These are phyloP conservation scores for Colletotrichum shisoi DNA, from an alignment of 2,329 filamentous ascomycete genomes.

Conservation along the genomic window DNA sequence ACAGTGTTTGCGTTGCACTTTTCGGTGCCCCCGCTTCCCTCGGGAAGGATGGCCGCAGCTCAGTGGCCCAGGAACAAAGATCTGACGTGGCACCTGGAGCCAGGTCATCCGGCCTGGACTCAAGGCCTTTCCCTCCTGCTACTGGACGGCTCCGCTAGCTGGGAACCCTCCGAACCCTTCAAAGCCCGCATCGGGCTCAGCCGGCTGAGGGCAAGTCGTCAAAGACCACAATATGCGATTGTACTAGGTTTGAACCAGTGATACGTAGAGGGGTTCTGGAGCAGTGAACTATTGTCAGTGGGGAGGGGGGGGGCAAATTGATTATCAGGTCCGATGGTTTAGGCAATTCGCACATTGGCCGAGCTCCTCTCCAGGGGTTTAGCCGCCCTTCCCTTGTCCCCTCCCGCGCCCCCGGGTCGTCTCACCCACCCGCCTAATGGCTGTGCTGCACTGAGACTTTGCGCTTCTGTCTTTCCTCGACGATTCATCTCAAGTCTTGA, in stretches of 20 bases:
- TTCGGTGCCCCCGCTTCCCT: not conserved
- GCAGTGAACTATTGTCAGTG: too few species aligned
- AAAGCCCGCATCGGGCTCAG: slow-evolving; percentile 11
- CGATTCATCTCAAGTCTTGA: not conserved
- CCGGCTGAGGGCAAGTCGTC: not conserved
- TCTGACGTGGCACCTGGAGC: slow-evolving; percentile 25
- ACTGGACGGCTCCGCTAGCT: not conserved
- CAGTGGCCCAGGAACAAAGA: slow-evolving; percentile 1
- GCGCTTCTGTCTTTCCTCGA: not conserved
- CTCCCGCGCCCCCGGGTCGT: slow-evolving; percentile 14
- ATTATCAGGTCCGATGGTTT: too few species aligned
- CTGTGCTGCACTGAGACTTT: slow-evolving; percentile 1
- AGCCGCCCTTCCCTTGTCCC: slow-evolving; percentile 6
- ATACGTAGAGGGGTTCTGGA: too few species aligned
- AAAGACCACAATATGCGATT: too few species aligned
- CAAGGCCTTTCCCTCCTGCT: not conserved
- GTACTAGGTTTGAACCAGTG: too few species aligned
- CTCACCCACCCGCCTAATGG: slow-evolving; percentile 11
- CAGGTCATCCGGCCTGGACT: not conserved
- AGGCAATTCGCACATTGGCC: not conserved
- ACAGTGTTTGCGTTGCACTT: not conserved
- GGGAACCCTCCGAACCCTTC: slow-evolving; percentile 5
- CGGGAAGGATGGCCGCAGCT: not conserved
- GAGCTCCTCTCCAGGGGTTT: slow-evolving; percentile 1
- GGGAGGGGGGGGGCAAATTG: too few species aligned